phyloP scores from a whole-genome alignment of 306 rosid genomes.

The Psophocarpus tetragonolobus region DNA sequence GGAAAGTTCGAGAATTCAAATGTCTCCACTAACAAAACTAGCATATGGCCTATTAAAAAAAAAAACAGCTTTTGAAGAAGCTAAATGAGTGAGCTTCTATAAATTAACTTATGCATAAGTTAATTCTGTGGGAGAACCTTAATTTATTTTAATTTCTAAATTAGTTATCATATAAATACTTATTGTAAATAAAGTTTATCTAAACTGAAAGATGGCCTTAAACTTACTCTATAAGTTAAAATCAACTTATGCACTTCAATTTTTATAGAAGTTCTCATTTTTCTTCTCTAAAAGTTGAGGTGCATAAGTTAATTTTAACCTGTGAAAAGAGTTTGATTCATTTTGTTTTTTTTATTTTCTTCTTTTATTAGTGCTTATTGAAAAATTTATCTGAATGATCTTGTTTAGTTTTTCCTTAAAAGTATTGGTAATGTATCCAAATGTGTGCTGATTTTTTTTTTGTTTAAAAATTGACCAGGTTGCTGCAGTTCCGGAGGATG shows the following conservation, averaged over 20 bases:
- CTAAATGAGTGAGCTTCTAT: background rate
- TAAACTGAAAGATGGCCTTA: background rate
- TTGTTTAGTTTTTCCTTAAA: background rate
- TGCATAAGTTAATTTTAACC: background rate
- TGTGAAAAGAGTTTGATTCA: background rate
- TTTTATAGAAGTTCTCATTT: background rate
- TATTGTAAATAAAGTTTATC: background rate
- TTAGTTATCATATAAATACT: background rate
- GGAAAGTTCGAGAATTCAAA: too few species aligned
- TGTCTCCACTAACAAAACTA: too few species aligned
- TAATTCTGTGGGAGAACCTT: background rate
- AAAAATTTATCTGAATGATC: background rate
- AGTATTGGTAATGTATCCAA: conserved; percentile 19
- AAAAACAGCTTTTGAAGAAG: background rate
- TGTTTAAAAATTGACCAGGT: conserved; percentile 58
- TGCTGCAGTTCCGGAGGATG: conserved; percentile 92
- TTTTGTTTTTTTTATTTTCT: background rate
- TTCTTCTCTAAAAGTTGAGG: background rate
- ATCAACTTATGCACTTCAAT: background rate
- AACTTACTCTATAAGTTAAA: background rate
- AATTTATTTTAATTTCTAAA: background rate
- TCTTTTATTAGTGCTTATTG: background rate
- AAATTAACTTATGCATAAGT: background rate
- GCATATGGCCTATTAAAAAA: too few species aligned
- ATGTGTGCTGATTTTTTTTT: conserved; percentile 13